These are phyloP conservation scores for Ogataea minuta DNA, from an alignment of 805 yeast species.

Conservation along the genomic window DNA sequence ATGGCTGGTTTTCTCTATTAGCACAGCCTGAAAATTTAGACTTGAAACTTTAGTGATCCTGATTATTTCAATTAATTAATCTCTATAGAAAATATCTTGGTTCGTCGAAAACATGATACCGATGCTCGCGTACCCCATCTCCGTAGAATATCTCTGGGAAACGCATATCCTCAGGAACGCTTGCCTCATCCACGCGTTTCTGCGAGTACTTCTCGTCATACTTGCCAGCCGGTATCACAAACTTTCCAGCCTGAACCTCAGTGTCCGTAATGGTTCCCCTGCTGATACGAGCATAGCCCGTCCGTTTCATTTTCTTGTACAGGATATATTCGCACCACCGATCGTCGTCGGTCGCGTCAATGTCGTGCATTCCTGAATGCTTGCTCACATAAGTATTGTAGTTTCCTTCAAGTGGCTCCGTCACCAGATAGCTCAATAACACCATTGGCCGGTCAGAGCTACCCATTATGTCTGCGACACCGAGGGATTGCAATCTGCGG, in stretches of 20 bases:
- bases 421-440: conserved; percentile 85
- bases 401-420: conserved; percentile 83
- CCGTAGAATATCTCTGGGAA: conserved; percentile 83
- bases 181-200: conserved; percentile 51
- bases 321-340: conserved; percentile 98
- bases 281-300: conserved; percentile 91
- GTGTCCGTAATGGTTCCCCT: conserved; percentile 95
- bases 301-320: conserved; percentile 80
- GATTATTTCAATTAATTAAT: conserved; percentile 1
- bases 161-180: conserved; percentile 58
- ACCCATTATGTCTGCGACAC: conserved; percentile 77
- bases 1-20: conserved; percentile 9
- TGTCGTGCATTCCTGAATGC: conserved; percentile 83
- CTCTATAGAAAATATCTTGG: conserved; percentile 68
- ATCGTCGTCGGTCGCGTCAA: conserved; percentile 91
- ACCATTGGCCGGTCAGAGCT: conserved; percentile 79
- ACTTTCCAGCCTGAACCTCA: conserved; percentile 93
- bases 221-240: conserved; percentile 49
- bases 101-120: conserved; percentile 91
- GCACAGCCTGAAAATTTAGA: conserved; percentile 5
- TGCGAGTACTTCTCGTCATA: conserved; percentile 30
- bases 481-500: conserved; percentile 79
- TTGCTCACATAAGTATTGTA: conserved; percentile 89
- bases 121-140: conserved; percentile 91
- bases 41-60: background rate